phyloP scores from a whole-genome alignment of 352 stramenopile species.

The Pythium periplocum region DNA sequence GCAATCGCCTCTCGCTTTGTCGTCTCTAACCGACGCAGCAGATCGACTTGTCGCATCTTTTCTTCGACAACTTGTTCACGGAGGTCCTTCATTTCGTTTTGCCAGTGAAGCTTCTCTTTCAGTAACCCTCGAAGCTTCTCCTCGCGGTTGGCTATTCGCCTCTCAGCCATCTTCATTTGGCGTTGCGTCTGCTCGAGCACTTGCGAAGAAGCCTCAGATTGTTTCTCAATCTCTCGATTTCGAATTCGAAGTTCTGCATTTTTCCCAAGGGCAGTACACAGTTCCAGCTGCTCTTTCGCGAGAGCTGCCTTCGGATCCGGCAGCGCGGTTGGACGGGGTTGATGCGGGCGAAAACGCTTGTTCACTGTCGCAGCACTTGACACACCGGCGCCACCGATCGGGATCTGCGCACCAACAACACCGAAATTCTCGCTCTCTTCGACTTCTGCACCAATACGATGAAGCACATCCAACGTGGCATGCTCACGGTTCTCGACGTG shows the following conservation, averaged over 20 bases:
- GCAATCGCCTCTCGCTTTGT: slow-evolving; percentile 35
- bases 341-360: slow-evolving; percentile 11
- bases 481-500: slow-evolving; percentile 14
- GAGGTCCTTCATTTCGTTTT: slow-evolving; percentile 56
- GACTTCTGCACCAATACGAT: slow-evolving; percentile 9
- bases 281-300: slow-evolving; percentile 44
- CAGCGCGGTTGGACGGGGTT: slow-evolving; percentile 9
- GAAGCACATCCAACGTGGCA: slow-evolving; percentile 17
- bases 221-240: slow-evolving; percentile 41
- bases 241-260: slow-evolving; percentile 64
- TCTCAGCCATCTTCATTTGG: slow-evolving; percentile 52
- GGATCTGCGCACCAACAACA: slow-evolving; percentile 5
- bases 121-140: slow-evolving; percentile 55
- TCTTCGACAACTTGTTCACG: slow-evolving; percentile 58
- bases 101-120: slow-evolving; percentile 68
- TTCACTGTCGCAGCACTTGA: slow-evolving; percentile 13
- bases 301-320: slow-evolving; percentile 12
- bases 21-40: slow-evolving; percentile 50
- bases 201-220: slow-evolving; percentile 33
- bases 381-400: slow-evolving; percentile 3
- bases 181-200: slow-evolving; percentile 50
- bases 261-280: slow-evolving; percentile 52
- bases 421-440: slow-evolving; percentile 24
- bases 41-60: slow-evolving; percentile 67
- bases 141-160: slow-evolving; percentile 49